Evolutionary conservation across 441 rosid genomes (phyloP), one percentile per base, ranked within the genome.

Genomic region (Mallotus repandus): DNA sequence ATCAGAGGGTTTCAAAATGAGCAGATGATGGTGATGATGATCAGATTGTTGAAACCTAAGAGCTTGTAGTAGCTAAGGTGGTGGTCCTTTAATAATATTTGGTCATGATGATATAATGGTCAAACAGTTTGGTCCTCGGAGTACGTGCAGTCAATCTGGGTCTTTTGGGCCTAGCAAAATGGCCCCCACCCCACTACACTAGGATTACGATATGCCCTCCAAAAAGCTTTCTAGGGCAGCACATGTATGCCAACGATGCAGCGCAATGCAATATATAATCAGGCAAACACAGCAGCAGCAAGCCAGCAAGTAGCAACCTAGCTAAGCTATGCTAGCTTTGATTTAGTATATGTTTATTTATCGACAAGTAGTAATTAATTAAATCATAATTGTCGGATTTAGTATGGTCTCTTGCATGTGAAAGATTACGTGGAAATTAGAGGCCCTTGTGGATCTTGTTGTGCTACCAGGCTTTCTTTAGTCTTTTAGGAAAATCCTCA

Each of bases 101-200:
- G 13, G 50, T 68, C 59, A 69, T 77, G 58, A 68, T 71, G 77
- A 68, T 54, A 67, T 60, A 61, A 48, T 49, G 79, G 84, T 80
- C 83, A 80, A 77, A 70, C 29, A 72, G 53, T 54, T 50, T 38
- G 41, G 41, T 62, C 81, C 82, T 84, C 83, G 84, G 32, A 63
- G 78, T n/a, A 15, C 0, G 84, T 69, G 83, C 66, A 68, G 83
- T 84, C 84, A 77, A 86, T 69, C 53, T 69, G 56, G 46, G 46
- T 64, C 70, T 55, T 41, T 68, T n/a, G 52, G 68, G 56, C 68
- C 66, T 52, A 21, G 12, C 29, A 3, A 78, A 56, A 68, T 53
- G 58, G 67, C 70, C 71, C 72, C 76, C 73, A 46, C 72, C 69
- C 54, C 16, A 21, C 10, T 7, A 19, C 12, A 38, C 14, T 16